Evolutionary conservation across 2,329 filamentous ascomycete species (phyloP).

Genomic region (Incumbomyces delicatus): DNA sequence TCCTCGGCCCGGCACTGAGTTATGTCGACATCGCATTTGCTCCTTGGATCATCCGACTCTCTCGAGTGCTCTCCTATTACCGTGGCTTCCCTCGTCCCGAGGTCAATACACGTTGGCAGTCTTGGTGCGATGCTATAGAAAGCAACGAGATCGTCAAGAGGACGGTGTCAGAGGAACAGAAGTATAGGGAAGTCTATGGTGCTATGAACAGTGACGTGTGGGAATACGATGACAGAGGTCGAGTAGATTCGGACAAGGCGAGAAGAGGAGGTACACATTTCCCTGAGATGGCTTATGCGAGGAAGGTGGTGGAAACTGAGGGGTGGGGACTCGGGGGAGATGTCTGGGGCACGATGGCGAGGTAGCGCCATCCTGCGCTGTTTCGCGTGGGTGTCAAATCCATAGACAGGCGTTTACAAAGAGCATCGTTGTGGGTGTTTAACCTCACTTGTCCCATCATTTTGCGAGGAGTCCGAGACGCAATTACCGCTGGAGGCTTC

Average conservation of each 20-base stretch:
- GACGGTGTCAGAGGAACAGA: constrained; percentile 56
- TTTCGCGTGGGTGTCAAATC: too few species aligned
- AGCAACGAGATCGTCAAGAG: constrained; percentile 50
- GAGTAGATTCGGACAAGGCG: neutral
- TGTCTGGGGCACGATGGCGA: neutral
- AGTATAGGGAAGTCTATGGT: constrained; percentile 38
- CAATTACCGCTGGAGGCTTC: too few species aligned
- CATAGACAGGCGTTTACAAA: too few species aligned
- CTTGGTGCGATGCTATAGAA: constrained; percentile 63
- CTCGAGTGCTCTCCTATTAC: constrained; percentile 55
- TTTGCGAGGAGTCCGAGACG: too few species aligned
- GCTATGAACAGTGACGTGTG: neutral
- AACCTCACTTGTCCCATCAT: too few species aligned
- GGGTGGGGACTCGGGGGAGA: constrained; percentile 19
- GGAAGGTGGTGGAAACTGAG: constrained; percentile 15
- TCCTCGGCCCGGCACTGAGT: constrained; percentile 46
- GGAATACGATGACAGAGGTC: constrained; percentile 11
- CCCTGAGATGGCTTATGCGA: constrained; percentile 15
- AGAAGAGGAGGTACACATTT: neutral
- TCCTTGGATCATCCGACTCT: constrained; percentile 62
- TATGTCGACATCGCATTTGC: constrained; percentile 69
- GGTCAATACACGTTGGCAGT: constrained; percentile 54
- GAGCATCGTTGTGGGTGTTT: too few species aligned
- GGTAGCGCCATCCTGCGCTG: too few species aligned
- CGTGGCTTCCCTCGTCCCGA: constrained; percentile 57